Percentiles rank a stretch among this genome's conserved stretches.
Conservation (phyloP, 176 grass and related monocot species). For the Urochloa ruziziensis region DNA sequence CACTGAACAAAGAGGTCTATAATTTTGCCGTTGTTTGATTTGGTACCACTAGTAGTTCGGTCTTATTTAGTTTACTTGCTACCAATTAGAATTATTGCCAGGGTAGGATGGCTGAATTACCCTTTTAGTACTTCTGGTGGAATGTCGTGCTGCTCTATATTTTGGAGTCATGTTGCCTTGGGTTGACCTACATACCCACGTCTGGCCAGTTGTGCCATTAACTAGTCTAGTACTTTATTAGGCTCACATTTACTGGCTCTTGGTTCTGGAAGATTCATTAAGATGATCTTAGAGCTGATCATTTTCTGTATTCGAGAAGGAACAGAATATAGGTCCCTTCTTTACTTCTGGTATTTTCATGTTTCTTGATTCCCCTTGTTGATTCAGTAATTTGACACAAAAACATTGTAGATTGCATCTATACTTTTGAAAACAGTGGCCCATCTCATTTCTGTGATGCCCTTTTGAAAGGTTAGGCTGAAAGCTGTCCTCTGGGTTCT, state of each 20-base stretch:
- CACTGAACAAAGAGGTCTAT: conserved; percentile 57
- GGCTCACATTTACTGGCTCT: background rate
- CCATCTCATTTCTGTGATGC: background rate
- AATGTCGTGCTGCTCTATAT: background rate
- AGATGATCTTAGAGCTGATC: background rate
- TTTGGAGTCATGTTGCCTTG: background rate
- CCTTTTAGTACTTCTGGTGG: background rate
- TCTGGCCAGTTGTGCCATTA: background rate
- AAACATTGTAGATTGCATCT: background rate
- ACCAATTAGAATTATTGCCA: background rate
- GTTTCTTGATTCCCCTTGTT: background rate
- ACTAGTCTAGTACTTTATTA: background rate
- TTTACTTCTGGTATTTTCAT: background rate
- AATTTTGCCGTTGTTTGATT: background rate
- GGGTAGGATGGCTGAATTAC: background rate
- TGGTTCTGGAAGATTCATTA: background rate
- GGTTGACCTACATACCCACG: background rate
- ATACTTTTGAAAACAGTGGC: background rate
- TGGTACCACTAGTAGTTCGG: background rate
- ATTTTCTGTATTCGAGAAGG: background rate
- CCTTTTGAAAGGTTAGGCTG: background rate
- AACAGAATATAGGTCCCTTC: background rate
- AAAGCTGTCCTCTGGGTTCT: background rate
- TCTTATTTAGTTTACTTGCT: background rate
- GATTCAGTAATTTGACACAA: background rate